Evolutionary conservation across 768 basidiomycete genomes (phyloP).

Genomic region (Pulveroboletus sp.): DNA sequence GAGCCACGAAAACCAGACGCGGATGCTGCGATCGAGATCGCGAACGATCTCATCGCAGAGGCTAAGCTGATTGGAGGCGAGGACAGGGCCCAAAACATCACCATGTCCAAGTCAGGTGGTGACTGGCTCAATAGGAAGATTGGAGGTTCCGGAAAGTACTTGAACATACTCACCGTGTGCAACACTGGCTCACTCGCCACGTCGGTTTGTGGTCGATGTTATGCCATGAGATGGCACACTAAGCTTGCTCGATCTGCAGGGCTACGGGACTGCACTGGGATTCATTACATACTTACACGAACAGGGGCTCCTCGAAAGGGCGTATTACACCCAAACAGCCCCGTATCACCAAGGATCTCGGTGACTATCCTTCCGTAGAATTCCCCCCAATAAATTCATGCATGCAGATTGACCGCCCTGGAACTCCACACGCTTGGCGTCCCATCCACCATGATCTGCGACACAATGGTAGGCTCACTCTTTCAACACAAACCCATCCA

Average conservation of each 20-base stretch:
- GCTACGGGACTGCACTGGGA: constrained; percentile 93
- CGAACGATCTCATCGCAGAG: constrained; percentile 61
- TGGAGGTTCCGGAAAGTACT: constrained; percentile 35
- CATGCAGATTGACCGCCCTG: constrained; percentile 72
- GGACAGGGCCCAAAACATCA: constrained; percentile 80
- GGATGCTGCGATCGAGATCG: constrained; percentile 43
- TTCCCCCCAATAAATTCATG: background rate
- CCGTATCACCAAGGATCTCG: constrained; percentile 93
- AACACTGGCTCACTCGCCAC: constrained; percentile 97
- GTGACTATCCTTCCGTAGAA: constrained; percentile 29
- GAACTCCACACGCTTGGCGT: constrained; percentile 83
- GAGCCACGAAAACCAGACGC: constrained; percentile 14
- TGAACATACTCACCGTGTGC: constrained; percentile 91
- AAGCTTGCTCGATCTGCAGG: constrained; percentile 43
- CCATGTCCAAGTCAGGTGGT: constrained; percentile 81
- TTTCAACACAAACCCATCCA: constrained; percentile 85
- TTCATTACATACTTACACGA: constrained; percentile 89
- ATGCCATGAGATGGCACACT: constrained; percentile 2
- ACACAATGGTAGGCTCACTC: constrained; percentile 94
- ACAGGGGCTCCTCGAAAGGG: constrained; percentile 67
- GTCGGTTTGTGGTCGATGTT: constrained; percentile 47
- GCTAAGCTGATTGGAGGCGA: constrained; percentile 75
- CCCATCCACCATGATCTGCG: constrained; percentile 91
- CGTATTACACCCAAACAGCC: constrained; percentile 91
- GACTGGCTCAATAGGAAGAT: constrained; percentile 66